Evolutionary conservation across 1,284 basidiomycete species (phyloP), one percentile per base, ranked within the genome.

Genomic region (Cystobasidium slooffiae): DNA sequence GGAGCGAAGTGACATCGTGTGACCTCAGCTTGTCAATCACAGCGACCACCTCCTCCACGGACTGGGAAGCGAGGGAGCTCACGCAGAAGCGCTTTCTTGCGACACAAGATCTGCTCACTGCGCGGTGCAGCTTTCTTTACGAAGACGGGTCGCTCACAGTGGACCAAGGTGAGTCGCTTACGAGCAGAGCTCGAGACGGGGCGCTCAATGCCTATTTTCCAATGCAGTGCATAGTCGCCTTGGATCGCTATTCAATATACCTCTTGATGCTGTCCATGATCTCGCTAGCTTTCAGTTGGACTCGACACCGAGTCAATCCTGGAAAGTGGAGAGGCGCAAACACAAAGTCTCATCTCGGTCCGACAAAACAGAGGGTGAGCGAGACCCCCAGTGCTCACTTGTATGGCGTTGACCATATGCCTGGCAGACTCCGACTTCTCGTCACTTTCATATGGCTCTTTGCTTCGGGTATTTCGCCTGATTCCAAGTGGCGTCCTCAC

Each of bases 71-170:
- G 43, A 81, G 83, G 43, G 87, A 87, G 0, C 78, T 81, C 46
- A 81, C 80, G 5, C 94, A 96, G 81, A 83, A 85, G 12, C 82
- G 84, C 9, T 96, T 92, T 80, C 80, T 96, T 20, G 82, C 83
- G n/a, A 84, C 85, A 56, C 90, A 96, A 81, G 94, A 96, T 80
- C 80, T 78, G 20, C 80, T 84, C 18, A 93, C 91, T 1, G 86
- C 85, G 24, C 86, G 94, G 75, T 77, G 75, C 61, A 52, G 63
- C 1, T 77, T 76, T 66, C 37, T 78, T 14, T 78, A 78, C 66
- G 24, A 52, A 9, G 43, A 14, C 5, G 59, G 39, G 46, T 14
- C 14, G 14, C 3, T 49, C 6, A 49, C 12, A n/a, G 14, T 6
- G 12, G 14, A 2, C 46, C 46, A 12, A 49, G 1, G 46, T 49